A percentile compares a stretch with the other conserved stretches of the same genome.
phyloP scores from a whole-genome alignment of 1,284 basidiomycete species.

The Leccinum glutinopallens region DNA sequence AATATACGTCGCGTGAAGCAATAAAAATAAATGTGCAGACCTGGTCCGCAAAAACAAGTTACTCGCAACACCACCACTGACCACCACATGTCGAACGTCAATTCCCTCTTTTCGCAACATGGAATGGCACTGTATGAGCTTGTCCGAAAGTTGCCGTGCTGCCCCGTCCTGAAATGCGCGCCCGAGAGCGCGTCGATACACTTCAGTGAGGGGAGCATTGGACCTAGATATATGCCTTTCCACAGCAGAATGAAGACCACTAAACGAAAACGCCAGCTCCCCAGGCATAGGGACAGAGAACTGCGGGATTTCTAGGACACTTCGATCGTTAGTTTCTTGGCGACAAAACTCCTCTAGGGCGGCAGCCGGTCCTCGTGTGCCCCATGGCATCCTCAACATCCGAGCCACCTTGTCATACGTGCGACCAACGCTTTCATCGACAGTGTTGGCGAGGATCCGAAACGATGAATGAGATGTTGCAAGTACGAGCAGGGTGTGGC shows the following conservation, averaged over 20 bases:
- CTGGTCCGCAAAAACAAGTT: constrained; percentile 69
- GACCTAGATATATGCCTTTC: constrained; percentile 48
- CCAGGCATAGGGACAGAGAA: constrained; percentile 59
- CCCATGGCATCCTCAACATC: constrained; percentile 65
- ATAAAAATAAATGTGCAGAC: constrained; percentile 42
- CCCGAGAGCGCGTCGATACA: constrained; percentile 51
- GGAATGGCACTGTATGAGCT: constrained; percentile 64
- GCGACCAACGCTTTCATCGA: constrained; percentile 78
- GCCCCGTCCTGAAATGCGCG: constrained; percentile 74
- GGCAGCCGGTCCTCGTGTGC: constrained; percentile 67
- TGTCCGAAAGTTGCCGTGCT: constrained; percentile 73
- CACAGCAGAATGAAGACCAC: constrained; percentile 69
- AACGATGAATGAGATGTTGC: constrained; percentile 63
- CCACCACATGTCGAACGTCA: constrained; percentile 61
- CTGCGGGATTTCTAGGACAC: constrained; percentile 38
- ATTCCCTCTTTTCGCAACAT: constrained; percentile 46
- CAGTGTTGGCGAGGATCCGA: constrained; percentile 72
- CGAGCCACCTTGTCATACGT: constrained; percentile 82
- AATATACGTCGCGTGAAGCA: background rate
- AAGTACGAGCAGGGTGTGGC: constrained; percentile 87
- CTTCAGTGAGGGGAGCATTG: constrained; percentile 36
- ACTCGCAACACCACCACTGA: constrained; percentile 90
- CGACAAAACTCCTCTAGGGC: constrained; percentile 73
- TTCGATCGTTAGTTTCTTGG: constrained; percentile 31
- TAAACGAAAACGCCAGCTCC: constrained; percentile 73